Conservation (phyloP, 768 basidiomycete species). For the Calocera viscosa region DNA sequence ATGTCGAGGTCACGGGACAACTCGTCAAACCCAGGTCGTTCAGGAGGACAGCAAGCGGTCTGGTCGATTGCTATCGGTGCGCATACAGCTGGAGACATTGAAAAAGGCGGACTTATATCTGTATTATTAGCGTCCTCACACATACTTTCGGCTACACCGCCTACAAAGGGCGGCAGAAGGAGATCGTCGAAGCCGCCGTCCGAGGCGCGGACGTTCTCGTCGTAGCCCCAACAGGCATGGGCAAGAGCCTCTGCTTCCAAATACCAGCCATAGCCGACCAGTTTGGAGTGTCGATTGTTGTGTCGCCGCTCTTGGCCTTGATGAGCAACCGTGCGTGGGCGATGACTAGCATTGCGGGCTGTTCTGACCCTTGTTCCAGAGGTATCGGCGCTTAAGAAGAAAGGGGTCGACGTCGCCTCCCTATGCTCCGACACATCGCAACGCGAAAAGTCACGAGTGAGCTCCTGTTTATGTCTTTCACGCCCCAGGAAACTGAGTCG, state of each 20-base stretch:
- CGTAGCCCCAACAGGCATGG: conserved; percentile 79
- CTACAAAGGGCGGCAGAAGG: conserved; percentile 68
- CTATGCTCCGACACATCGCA: conserved; percentile 53
- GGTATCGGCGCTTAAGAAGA: conserved; percentile 44
- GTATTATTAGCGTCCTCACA: conserved; percentile 11
- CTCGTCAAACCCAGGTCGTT: neutral
- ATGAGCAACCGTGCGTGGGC: conserved; percentile 62
- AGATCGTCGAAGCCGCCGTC: conserved; percentile 59
- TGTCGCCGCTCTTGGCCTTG: conserved; percentile 66
- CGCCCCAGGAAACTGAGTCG: neutral
- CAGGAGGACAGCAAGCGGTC: neutral
- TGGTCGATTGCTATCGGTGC: neutral
- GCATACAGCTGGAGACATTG: neutral
- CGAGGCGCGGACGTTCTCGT: conserved; percentile 61
- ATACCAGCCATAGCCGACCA: conserved; percentile 58
- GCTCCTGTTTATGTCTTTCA: neutral
- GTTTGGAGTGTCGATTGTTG: conserved; percentile 41
- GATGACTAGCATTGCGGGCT: neutral
- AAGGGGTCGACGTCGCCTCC: conserved; percentile 46
- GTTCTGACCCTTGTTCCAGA: conserved; percentile 33
- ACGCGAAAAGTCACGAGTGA: conserved; percentile 45
- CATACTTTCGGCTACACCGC: conserved; percentile 55
- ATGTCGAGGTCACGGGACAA: neutral
- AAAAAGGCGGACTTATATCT: neutral
- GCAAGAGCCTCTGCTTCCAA: conserved; percentile 84